Evolutionary conservation across 768 basidiomycete genomes (phyloP).

Genomic region (Amanita inopinata): DNA sequence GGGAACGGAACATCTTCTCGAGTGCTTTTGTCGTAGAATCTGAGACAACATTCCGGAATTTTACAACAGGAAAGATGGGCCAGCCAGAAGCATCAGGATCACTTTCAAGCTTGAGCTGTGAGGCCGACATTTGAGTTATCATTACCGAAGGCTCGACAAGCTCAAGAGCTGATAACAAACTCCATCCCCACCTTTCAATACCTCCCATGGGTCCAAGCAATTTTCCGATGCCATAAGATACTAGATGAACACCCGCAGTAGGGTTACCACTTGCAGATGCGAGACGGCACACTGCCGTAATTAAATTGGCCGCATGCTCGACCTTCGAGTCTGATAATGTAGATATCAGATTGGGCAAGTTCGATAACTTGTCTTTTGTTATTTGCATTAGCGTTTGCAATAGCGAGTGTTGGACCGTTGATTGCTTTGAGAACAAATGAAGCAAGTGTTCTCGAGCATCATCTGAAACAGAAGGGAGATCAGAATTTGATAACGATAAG

Average conservation of each 20-base stretch:
- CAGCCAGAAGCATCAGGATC: constrained; percentile 24
- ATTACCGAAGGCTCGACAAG: constrained; percentile 47
- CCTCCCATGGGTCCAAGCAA: constrained; percentile 76
- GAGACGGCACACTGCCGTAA: constrained; percentile 62
- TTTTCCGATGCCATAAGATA: constrained; percentile 45
- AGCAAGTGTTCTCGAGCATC: constrained; percentile 39
- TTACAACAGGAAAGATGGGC: constrained; percentile 48
- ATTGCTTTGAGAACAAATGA: constrained; percentile 32
- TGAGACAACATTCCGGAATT: constrained; percentile 45
- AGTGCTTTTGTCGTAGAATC: constrained; percentile 43
- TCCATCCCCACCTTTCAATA: constrained; percentile 91
- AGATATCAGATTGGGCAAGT: constrained; percentile 63
- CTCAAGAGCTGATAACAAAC: constrained; percentile 72
- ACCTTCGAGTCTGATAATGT: constrained; percentile 69
- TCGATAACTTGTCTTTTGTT: constrained; percentile 51
- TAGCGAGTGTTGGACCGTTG: constrained; percentile 33
- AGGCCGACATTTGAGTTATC: constrained; percentile 36
- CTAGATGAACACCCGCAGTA: constrained; percentile 24
- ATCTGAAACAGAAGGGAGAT: constrained; percentile 40
- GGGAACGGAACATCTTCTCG: constrained; percentile 59
- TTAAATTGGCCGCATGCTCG: constrained; percentile 53
- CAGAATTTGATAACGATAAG: constrained; percentile 59
- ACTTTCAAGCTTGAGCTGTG: constrained; percentile 50
- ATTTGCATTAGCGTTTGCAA: constrained; percentile 52
- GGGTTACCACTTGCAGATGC: constrained; percentile 16